Evolutionary conservation across 371 early-diverging fungal species (phyloP), one percentile per base, ranked within the genome.

Genomic region (Rhizopus sp.): DNA sequence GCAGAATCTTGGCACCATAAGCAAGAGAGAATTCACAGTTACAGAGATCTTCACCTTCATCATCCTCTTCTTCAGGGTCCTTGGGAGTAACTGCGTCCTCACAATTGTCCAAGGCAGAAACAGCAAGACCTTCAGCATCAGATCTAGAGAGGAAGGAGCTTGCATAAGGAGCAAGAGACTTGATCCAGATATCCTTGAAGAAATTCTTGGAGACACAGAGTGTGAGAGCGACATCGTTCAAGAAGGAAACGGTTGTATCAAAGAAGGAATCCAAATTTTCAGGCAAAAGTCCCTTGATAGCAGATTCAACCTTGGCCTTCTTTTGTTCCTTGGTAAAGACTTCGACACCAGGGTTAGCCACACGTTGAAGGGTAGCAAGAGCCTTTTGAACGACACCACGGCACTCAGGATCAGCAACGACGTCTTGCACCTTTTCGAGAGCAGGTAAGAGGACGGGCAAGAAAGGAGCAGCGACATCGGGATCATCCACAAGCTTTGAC

Each of bases 401-500:
- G 62, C 87, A 83, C 66, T 91, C 93, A 45, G 93, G 93, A 62
- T 88, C 86, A 41, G 90, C 86, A 54, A 83, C 89, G 17, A 85
- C 81, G 42, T 93, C 93, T 49, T 87, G 82, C 55, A 89, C 81
- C 59, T 83, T 79, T 50, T 90, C 86, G 42, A 93, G 75, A 55
- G 88, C 89, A n/a, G 93, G 93, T 50, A 93, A 69, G 58, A 93
- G 78, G 60, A 84, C 77, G 49, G 91, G 91, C 73, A 93, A 72
- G 82, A 93, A 93, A 66, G 86, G 91, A n/a, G 83, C 87, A 52
- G 91, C 91, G 30, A 88, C 87, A 54, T 79, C 80, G 31, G 93
- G 92, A 71, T 89, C 83, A 63, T 86, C 80, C 59, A 91, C 91
- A 45, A 93, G 84, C 79, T 91, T 91, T 69, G 85, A 90, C 85